Base-by-base conservation (phyloP, 257 asterid genomes). In the Cynanchum wilfordii region DNA sequence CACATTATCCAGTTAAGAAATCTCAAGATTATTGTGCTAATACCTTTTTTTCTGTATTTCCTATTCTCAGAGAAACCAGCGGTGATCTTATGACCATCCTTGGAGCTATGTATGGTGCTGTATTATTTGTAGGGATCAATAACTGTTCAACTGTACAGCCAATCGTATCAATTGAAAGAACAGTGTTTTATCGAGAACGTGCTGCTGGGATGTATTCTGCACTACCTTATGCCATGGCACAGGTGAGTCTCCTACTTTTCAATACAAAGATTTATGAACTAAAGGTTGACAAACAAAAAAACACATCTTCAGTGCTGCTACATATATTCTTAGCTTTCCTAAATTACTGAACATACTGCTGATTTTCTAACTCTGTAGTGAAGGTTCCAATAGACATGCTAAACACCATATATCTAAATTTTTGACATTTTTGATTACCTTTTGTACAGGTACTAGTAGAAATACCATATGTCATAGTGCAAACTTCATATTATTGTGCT, bases 181-280 rank as follows among this genome's bases (percentile, higher is more conserved):
- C 89, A 0, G 93, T 90, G 59, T 87, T 90, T 77, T 92, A 89
- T 20, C 74, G 88, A 51, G 98, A 90, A 79, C 80, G 83, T 56
- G 95, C 91, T 13, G 98, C 89, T 10, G 96, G 96, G 24, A 88
- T 92, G 96, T 92, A 92, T 86, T 87, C 96, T 3, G 90, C 96
- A 56, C 74, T 92, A 54, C 95, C 98, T 49, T 92, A 92, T 81
- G 98, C 95, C 69, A 71, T 90, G 80, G 86, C 95, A 69, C 96
- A 92, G 88, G 96, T 87, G 58, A 77, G 79, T 24, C 76, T 60
- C 7, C 25, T 62, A 30, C 68, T 30, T 62, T 22, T 33, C 40
- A 13, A 20, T 59, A 59, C 42, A 36, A 3, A 16, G 7, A 17
- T 38, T 36, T 33, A 29, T 2, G 40, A 64, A 33, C 47, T 33